phyloP scores from a whole-genome alignment of 306 rosid genomes.

The Cicer yamashitae region DNA sequence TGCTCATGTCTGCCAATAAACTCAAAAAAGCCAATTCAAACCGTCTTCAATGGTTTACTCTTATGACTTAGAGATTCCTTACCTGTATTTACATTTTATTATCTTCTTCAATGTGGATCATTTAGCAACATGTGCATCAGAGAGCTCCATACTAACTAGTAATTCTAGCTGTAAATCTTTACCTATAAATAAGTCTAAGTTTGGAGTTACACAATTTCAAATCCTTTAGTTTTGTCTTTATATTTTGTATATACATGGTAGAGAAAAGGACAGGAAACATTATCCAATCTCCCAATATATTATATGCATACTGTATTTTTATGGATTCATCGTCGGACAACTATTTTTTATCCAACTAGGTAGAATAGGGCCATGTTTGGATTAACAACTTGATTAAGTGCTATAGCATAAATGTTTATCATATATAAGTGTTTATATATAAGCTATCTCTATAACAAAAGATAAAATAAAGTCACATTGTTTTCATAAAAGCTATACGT shows the following conservation, averaged over 20 bases:
- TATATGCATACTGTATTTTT: conserved; percentile 18
- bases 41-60: background rate
- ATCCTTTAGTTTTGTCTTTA: background rate
- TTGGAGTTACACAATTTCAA: conserved; percentile 21
- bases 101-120: background rate
- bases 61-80: conserved; percentile 2
- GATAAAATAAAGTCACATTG: no score
- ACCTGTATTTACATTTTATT: conserved; percentile 2
- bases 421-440: no score
- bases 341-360: conserved; percentile 19
- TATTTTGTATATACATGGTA: background rate
- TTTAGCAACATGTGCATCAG: conserved; percentile 14
- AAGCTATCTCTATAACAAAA: no score
- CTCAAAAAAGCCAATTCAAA: background rate
- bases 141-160: conserved; percentile 4
- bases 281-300: conserved; percentile 9
- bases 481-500: no score
- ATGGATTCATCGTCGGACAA: background rate
- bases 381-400: no score
- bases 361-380: background rate
- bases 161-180: background rate
- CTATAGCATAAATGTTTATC: no score
- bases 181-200: background rate
- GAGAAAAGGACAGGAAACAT: background rate
- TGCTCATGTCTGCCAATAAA: no score